These are phyloP conservation scores for Tricholoma terreum DNA, from an alignment of 768 basidiomycete species.

Conservation along the genomic window DNA sequence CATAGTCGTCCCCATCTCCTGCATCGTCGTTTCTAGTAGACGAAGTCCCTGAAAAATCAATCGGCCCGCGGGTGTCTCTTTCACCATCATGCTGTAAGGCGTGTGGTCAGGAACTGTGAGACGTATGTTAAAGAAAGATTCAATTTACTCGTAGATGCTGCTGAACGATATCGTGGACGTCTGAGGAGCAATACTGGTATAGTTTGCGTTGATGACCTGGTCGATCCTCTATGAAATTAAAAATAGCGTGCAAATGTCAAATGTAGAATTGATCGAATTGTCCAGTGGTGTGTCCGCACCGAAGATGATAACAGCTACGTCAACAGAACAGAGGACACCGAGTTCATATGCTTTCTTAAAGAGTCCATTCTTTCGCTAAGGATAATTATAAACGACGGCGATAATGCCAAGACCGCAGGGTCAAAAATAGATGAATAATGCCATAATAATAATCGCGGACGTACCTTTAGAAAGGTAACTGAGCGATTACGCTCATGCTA, in stretches of 20 bases:
- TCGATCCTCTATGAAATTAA: conserved; percentile 59
- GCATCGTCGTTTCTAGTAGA: conserved; percentile 29
- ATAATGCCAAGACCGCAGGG: conserved; percentile 41
- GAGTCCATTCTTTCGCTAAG: conserved; percentile 82
- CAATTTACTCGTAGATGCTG: conserved; percentile 52
- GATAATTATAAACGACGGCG: conserved; percentile 31
- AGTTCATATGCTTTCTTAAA: conserved; percentile 93
- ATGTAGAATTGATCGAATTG: neutral
- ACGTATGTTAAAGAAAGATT: neutral
- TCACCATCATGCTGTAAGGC: conserved; percentile 46
- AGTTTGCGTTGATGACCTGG: conserved; percentile 78
- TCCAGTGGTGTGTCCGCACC: conserved; percentile 26
- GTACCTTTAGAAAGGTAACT: conserved; percentile 87
- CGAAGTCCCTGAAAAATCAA: conserved; percentile 42
- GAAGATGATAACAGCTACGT: conserved; percentile 86
- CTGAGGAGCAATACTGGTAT: conserved; percentile 75
- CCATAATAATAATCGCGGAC: conserved; percentile 25
- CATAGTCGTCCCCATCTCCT: conserved; percentile 34
- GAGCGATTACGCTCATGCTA: conserved; percentile 91
- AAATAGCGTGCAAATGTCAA: conserved; percentile 45
- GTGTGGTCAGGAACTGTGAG: conserved; percentile 1
- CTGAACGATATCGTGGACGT: conserved; percentile 67
- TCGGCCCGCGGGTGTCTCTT: conserved; percentile 43
- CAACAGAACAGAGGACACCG: conserved; percentile 86
- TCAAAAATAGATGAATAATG: conserved; percentile 63